Base-by-base conservation (phyloP, 2,329 filamentous ascomycete species). In the Neopestalotiopsis rosae region DNA sequence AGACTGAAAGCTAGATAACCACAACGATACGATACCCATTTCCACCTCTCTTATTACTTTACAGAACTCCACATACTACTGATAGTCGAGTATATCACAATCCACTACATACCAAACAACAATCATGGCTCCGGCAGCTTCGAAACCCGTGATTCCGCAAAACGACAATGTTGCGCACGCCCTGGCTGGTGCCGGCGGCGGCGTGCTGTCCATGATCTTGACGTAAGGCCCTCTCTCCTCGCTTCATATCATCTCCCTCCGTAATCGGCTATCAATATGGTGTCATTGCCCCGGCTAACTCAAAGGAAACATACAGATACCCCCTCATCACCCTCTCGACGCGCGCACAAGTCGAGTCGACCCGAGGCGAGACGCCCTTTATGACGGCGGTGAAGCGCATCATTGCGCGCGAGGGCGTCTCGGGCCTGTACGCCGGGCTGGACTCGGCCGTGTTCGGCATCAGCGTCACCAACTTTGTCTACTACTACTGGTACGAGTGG, bases 401-500 rank as follows among this genome's bases (percentile, higher is more conserved):
- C 79, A 88, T 99, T 72, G 92, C 95, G 75, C 93, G 96, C 75
- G 96, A 99, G 83, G 96, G 96, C 76, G 84, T 98, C 68, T 85
- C 89, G 2, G 96, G 96, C 40, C 90, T 99, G 45, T 99, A 98
- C 80, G 91, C 96, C 6, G 96, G 96, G 57, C 89, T 99, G 69
- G 94, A 97, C 81, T 97, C 93, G 71, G 96, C 96, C 65, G 87
- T 99, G 61, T 98, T 99, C 81, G 96, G 96, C 80, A 98, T 99
- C 85, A 96, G 93, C 81, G 91, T 99, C 75, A 99, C 96, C 76
- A 99, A 99, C 86, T 99, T 99, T 80, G 95, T 99, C 62, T 99
- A 99, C 87, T 99, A 99, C 85, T 99, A 98, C 87, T 99, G 94
- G 95, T 99, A 98, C 83, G 96, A 99, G 85, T 99, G 94, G 93